phyloP scores from a whole-genome alignment of 345 rosid species.

The Syzygium aqueum region DNA sequence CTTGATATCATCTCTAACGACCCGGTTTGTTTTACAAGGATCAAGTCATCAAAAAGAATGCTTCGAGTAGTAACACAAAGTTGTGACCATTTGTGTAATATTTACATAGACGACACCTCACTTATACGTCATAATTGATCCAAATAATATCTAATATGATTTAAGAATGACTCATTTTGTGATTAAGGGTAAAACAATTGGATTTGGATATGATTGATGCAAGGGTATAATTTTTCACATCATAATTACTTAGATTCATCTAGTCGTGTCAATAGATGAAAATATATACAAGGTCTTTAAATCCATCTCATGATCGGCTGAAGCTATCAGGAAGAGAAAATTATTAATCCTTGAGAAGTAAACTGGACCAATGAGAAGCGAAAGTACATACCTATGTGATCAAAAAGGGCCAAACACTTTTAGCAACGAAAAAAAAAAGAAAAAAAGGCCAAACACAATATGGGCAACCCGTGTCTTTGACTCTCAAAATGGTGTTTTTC shows the following conservation, averaged over 20 bases:
- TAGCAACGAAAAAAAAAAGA: no score
- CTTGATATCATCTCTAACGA: fast-evolving
- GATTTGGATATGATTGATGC: background rate
- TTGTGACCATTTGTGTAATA: background rate
- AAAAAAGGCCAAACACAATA: background rate
- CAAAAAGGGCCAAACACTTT: background rate
- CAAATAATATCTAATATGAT: background rate
- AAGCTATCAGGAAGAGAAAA: background rate
- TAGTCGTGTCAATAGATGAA: background rate
- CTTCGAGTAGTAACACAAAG: background rate
- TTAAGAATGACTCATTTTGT: background rate
- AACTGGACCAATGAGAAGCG: background rate
- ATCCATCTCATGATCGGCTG: background rate
- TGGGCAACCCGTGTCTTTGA: background rate
- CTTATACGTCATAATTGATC: background rate
- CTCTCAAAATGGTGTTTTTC: background rate
- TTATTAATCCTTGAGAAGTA: background rate
- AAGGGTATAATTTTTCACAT: background rate
- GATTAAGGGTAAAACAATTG: background rate
- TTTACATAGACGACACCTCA: background rate
- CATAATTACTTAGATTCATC: background rate
- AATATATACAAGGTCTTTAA: background rate
- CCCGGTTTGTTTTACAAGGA: fast-evolving
- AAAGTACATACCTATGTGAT: background rate
- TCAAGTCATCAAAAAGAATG: background rate